phyloP scores from a whole-genome alignment of 345 rosid genomes.

The Hibiscus trionum region DNA sequence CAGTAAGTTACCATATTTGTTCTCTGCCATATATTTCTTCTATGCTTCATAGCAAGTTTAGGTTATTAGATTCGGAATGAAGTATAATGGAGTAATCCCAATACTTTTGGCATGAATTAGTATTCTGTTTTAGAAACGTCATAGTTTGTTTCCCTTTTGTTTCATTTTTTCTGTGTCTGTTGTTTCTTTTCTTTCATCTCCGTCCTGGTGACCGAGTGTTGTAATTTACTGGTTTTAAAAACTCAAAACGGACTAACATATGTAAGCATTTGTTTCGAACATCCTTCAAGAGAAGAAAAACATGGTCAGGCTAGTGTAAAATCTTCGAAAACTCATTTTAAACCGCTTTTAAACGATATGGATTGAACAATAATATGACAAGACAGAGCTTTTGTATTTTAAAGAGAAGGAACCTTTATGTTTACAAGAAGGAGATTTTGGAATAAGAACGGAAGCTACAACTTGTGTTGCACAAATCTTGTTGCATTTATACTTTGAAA shows the following conservation, averaged over 20 bases:
- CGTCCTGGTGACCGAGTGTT: neutral
- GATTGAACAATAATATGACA: neutral
- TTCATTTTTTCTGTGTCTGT: neutral
- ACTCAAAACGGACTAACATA: neutral
- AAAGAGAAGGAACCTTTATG: neutral
- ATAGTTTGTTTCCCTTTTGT: neutral
- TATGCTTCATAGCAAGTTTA: neutral
- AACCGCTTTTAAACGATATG: neutral
- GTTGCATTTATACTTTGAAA: neutral
- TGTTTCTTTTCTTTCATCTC: neutral
- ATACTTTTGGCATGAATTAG: neutral
- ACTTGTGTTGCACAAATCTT: neutral
- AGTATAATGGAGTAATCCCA: neutral
- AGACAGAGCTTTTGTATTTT: neutral
- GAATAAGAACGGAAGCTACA: neutral
- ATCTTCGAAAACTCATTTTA: neutral
- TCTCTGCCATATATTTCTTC: neutral
- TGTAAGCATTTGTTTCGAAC: neutral
- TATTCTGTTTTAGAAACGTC: neutral
- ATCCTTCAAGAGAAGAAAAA: no score
- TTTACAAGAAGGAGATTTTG: neutral
- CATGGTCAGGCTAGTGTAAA: neutral
- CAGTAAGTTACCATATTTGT: slow-evolving; percentile 46
- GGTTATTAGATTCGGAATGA: neutral
- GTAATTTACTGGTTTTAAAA: neutral